A percentile compares a stretch with the other conserved stretches of the same genome.
Conservation (phyloP, 192 early-diverging fungal genomes). For the Lobosporangium transversale region DNA sequence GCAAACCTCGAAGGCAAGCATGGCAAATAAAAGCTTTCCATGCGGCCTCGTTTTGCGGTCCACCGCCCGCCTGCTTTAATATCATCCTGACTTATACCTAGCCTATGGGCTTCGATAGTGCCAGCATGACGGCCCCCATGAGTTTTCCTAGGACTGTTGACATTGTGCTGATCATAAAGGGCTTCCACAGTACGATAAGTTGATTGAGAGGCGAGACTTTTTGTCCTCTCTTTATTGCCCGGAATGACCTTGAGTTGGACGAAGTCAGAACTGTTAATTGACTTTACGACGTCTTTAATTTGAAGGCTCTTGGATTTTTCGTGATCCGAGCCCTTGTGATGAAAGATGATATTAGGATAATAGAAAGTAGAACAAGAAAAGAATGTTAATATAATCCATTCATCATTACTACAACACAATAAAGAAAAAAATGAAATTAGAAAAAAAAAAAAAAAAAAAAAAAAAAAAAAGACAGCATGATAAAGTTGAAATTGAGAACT, state of each 20-base stretch:
- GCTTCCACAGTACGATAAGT: conserved; percentile 9
- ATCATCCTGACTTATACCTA: conserved; percentile 7
- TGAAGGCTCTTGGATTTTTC: neutral
- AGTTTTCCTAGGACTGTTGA: conserved; percentile 13
- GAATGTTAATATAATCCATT: neutral
- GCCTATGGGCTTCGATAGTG: neutral
- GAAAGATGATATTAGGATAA: neutral
- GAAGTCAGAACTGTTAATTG: neutral
- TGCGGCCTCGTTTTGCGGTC: conserved; percentile 8
- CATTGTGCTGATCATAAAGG: neutral
- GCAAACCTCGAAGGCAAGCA: conserved; percentile 10
- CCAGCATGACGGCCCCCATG: conserved; percentile 22
- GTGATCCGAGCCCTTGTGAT: conserved; percentile 2
- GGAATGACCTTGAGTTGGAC: conserved; percentile 16
- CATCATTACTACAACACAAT: no score
- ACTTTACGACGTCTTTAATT: neutral
- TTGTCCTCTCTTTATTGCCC: neutral
- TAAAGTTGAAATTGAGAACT: neutral
- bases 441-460: neutral
- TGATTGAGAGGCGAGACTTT: neutral
- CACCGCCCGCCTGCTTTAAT: conserved; percentile 22
- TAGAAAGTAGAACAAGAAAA: neutral
- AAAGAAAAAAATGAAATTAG: neutral
- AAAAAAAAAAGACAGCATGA: neutral
- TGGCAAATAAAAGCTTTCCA: conserved; percentile 17